phyloP scores from a whole-genome alignment of 225 moss, liverwort and hornwort species.

The Antitrichia curtipendula region DNA sequence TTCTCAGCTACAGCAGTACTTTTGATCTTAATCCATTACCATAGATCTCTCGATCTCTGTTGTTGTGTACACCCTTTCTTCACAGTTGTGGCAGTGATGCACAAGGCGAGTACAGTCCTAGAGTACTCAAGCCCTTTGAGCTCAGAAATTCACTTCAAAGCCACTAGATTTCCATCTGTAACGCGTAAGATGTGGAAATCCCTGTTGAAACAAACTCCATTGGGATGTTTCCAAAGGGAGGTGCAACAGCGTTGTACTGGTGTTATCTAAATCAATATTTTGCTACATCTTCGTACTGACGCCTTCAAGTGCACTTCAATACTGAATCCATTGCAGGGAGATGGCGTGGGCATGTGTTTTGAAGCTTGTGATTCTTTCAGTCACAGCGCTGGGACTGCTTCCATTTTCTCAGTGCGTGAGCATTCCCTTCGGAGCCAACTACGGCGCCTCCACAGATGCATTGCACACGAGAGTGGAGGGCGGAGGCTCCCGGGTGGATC shows the following conservation, averaged over 20 bases:
- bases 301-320: not conserved
- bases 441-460: not conserved
- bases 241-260: not conserved
- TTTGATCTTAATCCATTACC: not conserved
- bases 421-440: slow-evolving; percentile 5
- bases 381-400: not conserved
- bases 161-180: not conserved
- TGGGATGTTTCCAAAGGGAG: not conserved
- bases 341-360: not conserved
- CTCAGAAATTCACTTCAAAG: not conserved
- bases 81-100: too few species aligned
- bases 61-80: not conserved
- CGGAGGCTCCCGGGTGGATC: slow-evolving; percentile 6
- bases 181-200: not conserved
- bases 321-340: not conserved
- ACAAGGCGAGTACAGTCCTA: not conserved
- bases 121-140: not conserved
- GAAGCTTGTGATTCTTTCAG: not conserved
- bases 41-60: not conserved
- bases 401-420: not conserved
- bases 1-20: not conserved
- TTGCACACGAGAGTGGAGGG: not conserved
- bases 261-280: not conserved
- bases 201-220: not conserved
- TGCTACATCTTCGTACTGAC: not conserved